Percentiles rank a stretch among this genome's conserved stretches.
phyloP scores from a whole-genome alignment of 768 basidiomycete genomes.

The Agaricus blazei region DNA sequence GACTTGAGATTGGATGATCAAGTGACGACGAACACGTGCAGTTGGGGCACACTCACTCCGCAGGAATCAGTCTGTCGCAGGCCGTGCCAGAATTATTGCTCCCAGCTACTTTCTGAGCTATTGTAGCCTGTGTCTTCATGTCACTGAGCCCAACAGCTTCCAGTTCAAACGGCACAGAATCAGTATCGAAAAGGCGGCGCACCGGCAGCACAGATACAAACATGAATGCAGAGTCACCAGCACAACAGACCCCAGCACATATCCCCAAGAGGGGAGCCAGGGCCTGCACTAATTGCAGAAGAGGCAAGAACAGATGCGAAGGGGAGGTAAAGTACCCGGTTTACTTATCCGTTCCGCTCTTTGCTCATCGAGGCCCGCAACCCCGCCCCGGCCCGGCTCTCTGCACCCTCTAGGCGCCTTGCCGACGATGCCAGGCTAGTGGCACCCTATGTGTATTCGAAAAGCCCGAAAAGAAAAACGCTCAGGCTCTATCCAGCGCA shows the following conservation, averaged over 20 bases:
- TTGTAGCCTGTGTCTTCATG: conserved; percentile 32
- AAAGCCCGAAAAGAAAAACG: conserved; percentile 86
- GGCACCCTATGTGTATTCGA: conserved; percentile 83
- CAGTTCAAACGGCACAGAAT: conserved; percentile 50
- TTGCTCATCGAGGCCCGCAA: conserved; percentile 60
- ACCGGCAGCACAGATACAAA: conserved; percentile 32
- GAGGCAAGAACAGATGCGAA: conserved; percentile 91
- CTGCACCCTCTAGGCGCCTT: conserved; percentile 62
- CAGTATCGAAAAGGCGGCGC: conserved; percentile 53
- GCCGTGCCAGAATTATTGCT: conserved; percentile 13
- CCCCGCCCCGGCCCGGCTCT: conserved; percentile 70
- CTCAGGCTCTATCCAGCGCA: conserved; percentile 50
- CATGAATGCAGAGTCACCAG: conserved; percentile 29
- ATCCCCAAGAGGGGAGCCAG: conserved; percentile 88
- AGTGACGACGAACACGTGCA: conserved; percentile 27
- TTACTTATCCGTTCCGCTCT: conserved; percentile 36
- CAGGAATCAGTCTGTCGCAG: conserved; percentile 17
- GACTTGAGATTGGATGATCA: conserved; percentile 14
- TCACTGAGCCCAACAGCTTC: conserved; percentile 63
- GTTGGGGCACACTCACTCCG: conserved; percentile 19
- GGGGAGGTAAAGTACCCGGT: conserved; percentile 62
- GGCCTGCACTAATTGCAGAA: conserved; percentile 85
- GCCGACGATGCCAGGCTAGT: conserved; percentile 82
- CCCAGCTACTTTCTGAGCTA: conserved; percentile 10
- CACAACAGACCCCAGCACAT: conserved; percentile 39